phyloP scores from a whole-genome alignment of 1,139 yeast species.

The Eremothecium coryli region DNA sequence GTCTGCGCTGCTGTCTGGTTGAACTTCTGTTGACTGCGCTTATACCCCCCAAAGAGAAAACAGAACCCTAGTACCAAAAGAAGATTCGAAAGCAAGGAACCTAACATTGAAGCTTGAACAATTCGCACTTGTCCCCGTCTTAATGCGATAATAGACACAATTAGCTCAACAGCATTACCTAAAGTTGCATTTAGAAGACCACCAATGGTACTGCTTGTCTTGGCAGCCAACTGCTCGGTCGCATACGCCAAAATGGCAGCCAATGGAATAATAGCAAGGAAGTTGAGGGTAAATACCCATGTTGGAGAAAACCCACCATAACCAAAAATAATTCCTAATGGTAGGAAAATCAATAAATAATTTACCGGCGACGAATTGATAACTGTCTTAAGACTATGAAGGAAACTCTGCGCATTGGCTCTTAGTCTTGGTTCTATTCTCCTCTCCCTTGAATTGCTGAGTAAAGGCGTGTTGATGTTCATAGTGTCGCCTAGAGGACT shows the following conservation, averaged over 20 bases:
- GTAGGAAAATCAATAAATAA: constrained; percentile 69
- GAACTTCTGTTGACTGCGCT: constrained; percentile 76
- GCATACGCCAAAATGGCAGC: constrained; percentile 87
- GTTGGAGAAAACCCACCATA: constrained; percentile 39
- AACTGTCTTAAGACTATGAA: constrained; percentile 24
- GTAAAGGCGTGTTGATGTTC: too few relatives aligned
- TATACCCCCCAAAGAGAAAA: constrained; percentile 85
- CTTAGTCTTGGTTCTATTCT: too few relatives aligned
- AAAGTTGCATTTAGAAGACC: constrained; percentile 92
- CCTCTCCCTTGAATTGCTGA: neutral
- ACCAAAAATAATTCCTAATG: constrained; percentile 76
- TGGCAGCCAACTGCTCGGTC: constrained; percentile 82
- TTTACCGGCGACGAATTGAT: constrained; percentile 67
- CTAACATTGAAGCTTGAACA: constrained; percentile 95
- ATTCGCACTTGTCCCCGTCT: constrained; percentile 78
- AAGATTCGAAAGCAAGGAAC: constrained; percentile 80
- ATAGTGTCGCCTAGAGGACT: too few relatives aligned
- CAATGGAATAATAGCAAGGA: constrained; percentile 83
- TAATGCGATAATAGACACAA: constrained; percentile 86
- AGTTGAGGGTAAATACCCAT: constrained; percentile 63
- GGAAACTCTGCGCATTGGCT: neutral
- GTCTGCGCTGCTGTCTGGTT: constrained; percentile 97
- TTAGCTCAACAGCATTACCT: constrained; percentile 90
- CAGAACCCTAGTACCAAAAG: constrained; percentile 91
- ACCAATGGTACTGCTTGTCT: constrained; percentile 82